Percentiles rank a stretch among this genome's conserved stretches.
Evolutionary conservation across 1,284 basidiomycete species (phyloP).

Genomic region (Pyrrhoderma noxium): DNA sequence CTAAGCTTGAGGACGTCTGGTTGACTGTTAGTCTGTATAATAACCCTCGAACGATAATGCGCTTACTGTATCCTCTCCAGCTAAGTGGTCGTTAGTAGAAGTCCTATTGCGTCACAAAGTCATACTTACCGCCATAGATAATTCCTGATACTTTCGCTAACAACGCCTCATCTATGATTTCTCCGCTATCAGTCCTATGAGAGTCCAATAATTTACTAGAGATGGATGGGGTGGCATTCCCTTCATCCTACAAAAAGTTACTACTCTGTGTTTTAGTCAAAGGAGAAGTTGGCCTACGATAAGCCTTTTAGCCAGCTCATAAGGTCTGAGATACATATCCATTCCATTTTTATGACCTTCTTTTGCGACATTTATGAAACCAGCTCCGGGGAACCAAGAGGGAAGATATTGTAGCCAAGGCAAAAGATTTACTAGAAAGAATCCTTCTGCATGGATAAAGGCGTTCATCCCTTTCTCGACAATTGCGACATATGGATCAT

Average conservation of each 20-base stretch:
- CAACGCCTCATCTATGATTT: constrained; percentile 2
- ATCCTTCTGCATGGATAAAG: not conserved
- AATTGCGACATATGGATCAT: constrained; percentile 10
- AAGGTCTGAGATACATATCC: constrained; percentile 8
- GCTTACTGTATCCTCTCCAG: not conserved
- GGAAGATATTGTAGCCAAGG: constrained; percentile 14
- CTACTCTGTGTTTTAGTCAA: constrained; percentile 1
- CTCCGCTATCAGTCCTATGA: constrained; percentile 1
- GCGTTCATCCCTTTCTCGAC: constrained; percentile 6
- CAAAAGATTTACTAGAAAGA: constrained; percentile 13
- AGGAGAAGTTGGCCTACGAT: constrained; percentile 6
- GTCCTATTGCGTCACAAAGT: not conserved
- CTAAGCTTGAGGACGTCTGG: constrained; percentile 12
- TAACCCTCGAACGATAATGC: not conserved
- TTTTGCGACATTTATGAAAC: constrained; percentile 44
- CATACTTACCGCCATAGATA: constrained; percentile 9
- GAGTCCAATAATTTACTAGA: constrained; percentile 11
- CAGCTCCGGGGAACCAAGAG: constrained; percentile 16
- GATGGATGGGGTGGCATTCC: constrained; percentile 13
- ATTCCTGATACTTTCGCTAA: not conserved
- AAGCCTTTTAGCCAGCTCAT: constrained; percentile 12
- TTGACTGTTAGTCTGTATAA: not conserved
- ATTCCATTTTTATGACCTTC: constrained; percentile 32
- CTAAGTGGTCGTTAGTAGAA: not conserved
- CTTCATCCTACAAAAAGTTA: not conserved